These are phyloP conservation scores for Aspergillus arachidicola DNA, from an alignment of 2,329 filamentous ascomycete genomes.

Conservation along the genomic window DNA sequence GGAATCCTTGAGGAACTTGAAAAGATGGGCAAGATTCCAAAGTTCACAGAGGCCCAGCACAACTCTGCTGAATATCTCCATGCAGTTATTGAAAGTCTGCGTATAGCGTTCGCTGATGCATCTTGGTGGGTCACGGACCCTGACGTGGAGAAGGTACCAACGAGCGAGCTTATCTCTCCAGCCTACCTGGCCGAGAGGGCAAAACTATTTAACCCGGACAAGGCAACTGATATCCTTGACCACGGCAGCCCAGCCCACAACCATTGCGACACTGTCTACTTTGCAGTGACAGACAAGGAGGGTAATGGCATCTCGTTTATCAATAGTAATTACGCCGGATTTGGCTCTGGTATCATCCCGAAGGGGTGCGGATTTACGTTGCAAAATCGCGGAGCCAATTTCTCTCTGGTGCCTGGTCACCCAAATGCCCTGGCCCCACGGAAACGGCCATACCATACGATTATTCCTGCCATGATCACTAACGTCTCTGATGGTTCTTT, in stretches of 20 bases:
- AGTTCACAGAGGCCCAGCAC: slow-evolving; percentile 71
- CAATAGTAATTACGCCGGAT: slow-evolving; percentile 87
- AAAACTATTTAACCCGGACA: slow-evolving; percentile 61
- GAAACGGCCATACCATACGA: slow-evolving; percentile 95
- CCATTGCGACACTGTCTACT: slow-evolving; percentile 93
- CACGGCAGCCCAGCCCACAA: slow-evolving; percentile 84
- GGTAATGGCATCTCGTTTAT: slow-evolving; percentile 97
- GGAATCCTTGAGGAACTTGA: slow-evolving; percentile 90
- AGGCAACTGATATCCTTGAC: slow-evolving; percentile 55
- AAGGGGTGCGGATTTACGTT: slow-evolving; percentile 86
- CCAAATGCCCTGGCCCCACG: slow-evolving; percentile 78
- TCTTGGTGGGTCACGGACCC: slow-evolving; percentile 91
- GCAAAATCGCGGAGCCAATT: slow-evolving; percentile 90
- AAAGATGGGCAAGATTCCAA: slow-evolving; percentile 70
- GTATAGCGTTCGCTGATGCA: slow-evolving; percentile 87
- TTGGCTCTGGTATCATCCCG: slow-evolving; percentile 86
- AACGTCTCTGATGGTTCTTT: slow-evolving; percentile 72
- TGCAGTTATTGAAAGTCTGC: slow-evolving; percentile 81
- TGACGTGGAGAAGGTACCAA: slow-evolving; percentile 69
- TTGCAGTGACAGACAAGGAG: slow-evolving; percentile 75
- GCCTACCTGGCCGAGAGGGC: slow-evolving; percentile 73
- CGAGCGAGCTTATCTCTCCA: slow-evolving; percentile 68
- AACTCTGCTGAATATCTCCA: slow-evolving; percentile 83
- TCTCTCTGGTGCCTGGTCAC: slow-evolving; percentile 69
- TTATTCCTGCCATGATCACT: slow-evolving; percentile 90